Percentiles rank a stretch among this genome's conserved stretches.
Conservation (phyloP, 1,284 basidiomycete genomes). For the Ceratobasidium sp. region DNA sequence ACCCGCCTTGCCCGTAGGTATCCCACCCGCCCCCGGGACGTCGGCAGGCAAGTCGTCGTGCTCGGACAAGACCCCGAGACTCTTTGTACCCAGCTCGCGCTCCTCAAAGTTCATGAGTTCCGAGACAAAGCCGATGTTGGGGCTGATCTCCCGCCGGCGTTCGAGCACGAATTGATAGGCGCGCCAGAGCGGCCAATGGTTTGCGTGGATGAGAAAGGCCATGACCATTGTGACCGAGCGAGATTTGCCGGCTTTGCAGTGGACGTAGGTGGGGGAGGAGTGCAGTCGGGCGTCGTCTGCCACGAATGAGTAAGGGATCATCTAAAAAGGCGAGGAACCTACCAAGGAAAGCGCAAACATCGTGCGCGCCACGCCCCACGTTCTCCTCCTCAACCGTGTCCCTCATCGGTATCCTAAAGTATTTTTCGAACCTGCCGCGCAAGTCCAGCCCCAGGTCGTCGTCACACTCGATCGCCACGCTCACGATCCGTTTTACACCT, state of each 20-base stretch:
- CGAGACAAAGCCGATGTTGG: conserved; percentile 97
- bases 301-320: not conserved
- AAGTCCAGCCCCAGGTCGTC: conserved; percentile 79
- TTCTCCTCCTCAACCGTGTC: conserved; percentile 95
- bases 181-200: conserved; percentile 92
- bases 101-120: conserved; percentile 98
- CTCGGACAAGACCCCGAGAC: conserved; percentile 66
- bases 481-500: conserved; percentile 90
- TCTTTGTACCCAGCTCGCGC: conserved; percentile 84
- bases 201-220: conserved; percentile 96
- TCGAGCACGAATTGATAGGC: conserved; percentile 93
- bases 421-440: conserved; percentile 77
- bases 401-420: conserved; percentile 88
- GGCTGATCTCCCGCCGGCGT: conserved; percentile 90
- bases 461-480: conserved; percentile 91
- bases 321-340: conserved; percentile 54
- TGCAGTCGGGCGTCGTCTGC: conserved; percentile 91
- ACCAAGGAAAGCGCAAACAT: conserved; percentile 90
- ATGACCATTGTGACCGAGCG: conserved; percentile 97
- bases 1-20: conserved; percentile 50
- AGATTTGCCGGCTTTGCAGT: conserved; percentile 96
- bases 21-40: conserved; percentile 45
- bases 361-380: conserved; percentile 81
- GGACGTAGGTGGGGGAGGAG: conserved; percentile 90
- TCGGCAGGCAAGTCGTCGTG: conserved; percentile 17